These are phyloP conservation scores for Hypoxylon sp. DNA, from an alignment of 2,329 filamentous ascomycete species.

Conservation along the genomic window DNA sequence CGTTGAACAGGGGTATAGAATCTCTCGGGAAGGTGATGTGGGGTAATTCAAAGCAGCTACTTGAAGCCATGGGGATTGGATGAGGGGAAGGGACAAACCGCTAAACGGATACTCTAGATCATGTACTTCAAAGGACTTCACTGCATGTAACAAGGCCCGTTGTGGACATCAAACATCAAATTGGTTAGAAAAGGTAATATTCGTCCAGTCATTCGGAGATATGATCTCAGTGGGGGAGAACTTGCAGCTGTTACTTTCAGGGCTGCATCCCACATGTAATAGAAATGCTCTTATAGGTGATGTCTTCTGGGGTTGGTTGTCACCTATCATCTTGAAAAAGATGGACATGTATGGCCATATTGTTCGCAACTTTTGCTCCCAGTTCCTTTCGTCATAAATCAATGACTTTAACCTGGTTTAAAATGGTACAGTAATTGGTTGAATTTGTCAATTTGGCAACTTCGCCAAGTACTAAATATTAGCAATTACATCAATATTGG, in stretches of 20 bases:
- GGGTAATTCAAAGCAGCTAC: slow-evolving; percentile 26
- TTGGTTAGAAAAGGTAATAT: neutral
- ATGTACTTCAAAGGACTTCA: neutral
- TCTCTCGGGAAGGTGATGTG: slow-evolving; percentile 31
- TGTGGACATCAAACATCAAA: neutral
- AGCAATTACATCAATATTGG: neutral
- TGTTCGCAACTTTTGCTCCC: neutral
- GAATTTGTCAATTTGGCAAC: neutral
- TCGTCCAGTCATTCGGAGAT: slow-evolving; percentile 21
- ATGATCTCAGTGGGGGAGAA: slow-evolving; percentile 18
- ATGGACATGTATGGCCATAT: neutral
- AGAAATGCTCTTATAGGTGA: slow-evolving; percentile 34
- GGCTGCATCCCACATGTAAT: slow-evolving; percentile 36
- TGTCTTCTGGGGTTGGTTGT: slow-evolving; percentile 14
- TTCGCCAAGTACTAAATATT: neutral
- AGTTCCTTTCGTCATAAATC: neutral
- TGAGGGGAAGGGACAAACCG: slow-evolving; percentile 16
- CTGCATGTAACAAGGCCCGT: neutral
- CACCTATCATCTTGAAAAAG: slow-evolving; percentile 5
- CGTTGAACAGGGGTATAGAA: slow-evolving; percentile 29
- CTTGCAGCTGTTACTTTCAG: slow-evolving; percentile 20
- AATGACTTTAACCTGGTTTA: neutral
- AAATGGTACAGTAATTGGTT: neutral
- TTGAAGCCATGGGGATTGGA: slow-evolving; percentile 22
- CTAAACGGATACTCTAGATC: neutral